Evolutionary conservation across 2,329 filamentous ascomycete species (phyloP), one percentile per base, ranked within the genome.

Genomic region (Gnomoniopsis smithogilvyi): DNA sequence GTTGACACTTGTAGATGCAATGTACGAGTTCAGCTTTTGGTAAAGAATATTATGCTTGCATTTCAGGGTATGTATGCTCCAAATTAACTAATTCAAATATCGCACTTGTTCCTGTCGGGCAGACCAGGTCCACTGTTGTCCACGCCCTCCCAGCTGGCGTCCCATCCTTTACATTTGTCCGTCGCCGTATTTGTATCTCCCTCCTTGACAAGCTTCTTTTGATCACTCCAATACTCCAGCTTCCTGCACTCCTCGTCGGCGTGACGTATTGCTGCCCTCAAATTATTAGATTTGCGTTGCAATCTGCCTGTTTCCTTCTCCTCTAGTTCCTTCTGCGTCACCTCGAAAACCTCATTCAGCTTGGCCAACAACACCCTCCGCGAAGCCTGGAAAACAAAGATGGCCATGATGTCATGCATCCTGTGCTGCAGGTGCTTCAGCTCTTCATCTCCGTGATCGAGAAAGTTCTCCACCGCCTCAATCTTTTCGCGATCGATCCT

Each of bases 401-500:
- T 80, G 0, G 85, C 80, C 92, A 96, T 93, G 65, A 96, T 90
- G 48, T 92, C 86, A 57, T 91, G 88, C 81, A 96, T 94, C 70
- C 87, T 80, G 57, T 89, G 81, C 62, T 89, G 81, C 21, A 99
- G 77, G 62, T 92, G 89, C 56, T 81, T 80, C 30, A 98, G 76
- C 66, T 97, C 92, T 24, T 90, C 86, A 6, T 84, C 85, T 21
- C 85, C 90, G 55, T 95, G 81, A 46, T 86, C 78, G n/a, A 97
- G 78, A 69, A 96, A 99, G 63, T 84, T 90, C 67, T 89, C 86
- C 22, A 97, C 82, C 0, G 89, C 88, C 62, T 94, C 88, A 60
- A 96, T 86, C 76, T 95, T 98, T 76, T 98, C 94, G 36, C 95
- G 85, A 70, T 99, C 95, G 65, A 99, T 91, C 8, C 68, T 83